phyloP scores from a whole-genome alignment of 192 early-diverging fungal species.

The Entomortierella parvispora region DNA sequence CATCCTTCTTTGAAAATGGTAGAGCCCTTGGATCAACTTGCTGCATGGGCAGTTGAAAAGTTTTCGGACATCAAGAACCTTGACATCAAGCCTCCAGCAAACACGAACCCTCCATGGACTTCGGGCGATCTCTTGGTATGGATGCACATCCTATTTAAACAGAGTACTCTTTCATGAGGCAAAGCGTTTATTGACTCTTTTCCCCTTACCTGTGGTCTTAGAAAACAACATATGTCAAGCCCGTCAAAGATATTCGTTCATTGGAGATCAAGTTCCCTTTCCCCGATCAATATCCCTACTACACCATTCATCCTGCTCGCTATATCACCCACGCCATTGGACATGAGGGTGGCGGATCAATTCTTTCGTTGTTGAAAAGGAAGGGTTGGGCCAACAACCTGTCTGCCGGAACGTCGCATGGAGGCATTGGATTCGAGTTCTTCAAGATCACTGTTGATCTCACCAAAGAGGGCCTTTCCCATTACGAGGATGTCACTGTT shows the following conservation, averaged over 20 bases:
- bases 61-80: conserved; percentile 85
- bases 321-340: conserved; percentile 93
- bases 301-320: conserved; percentile 67
- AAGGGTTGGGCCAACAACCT: conserved; percentile 91
- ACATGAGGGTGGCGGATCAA: conserved; percentile 90
- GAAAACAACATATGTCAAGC: conserved; percentile 76
- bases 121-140: conserved; percentile 71
- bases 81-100: conserved; percentile 75
- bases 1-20: background rate
- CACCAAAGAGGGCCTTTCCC: conserved; percentile 81
- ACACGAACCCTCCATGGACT: conserved; percentile 77
- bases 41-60: conserved; percentile 82
- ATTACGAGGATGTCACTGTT: conserved; percentile 83
- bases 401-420: conserved; percentile 69
- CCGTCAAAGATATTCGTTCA: conserved; percentile 84
- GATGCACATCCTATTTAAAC: background rate
- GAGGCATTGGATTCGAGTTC: conserved; percentile 79
- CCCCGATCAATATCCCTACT: conserved; percentile 76
- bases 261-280: conserved; percentile 89
- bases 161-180: too few relatives aligned
- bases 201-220: too few relatives aligned
- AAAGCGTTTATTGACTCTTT: too few relatives aligned
- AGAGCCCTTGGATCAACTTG: conserved; percentile 89
- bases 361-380: conserved; percentile 86
- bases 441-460: conserved; percentile 87